phyloP scores from a whole-genome alignment of 75 land plant genomes.

The Isoetes taiwanensis region DNA sequence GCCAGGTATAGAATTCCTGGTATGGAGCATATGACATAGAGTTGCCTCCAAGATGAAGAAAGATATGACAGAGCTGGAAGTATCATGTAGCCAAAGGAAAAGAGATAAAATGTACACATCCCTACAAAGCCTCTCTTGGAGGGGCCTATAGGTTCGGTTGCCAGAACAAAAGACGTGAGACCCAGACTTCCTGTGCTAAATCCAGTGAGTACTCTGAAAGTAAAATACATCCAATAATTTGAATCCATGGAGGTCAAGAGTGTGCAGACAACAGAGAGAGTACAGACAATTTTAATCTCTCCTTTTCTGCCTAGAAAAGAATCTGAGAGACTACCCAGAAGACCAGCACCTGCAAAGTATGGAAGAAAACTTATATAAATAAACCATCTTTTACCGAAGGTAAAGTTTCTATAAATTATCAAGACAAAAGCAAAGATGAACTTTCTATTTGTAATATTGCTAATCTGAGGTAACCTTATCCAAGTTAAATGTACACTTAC shows the following conservation, averaged over 20 bases:
- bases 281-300: conserved; percentile 22
- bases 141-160: conserved; percentile 37
- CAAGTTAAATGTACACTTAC: background rate
- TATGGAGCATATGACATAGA: conserved; percentile 23
- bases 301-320: conserved; percentile 26
- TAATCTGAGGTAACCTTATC: background rate
- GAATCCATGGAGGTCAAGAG: conserved; percentile 34
- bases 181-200: conserved; percentile 30
- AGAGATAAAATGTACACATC: conserved; percentile 32
- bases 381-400: too few species aligned
- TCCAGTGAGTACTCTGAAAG: conserved; percentile 33
- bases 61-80: conserved; percentile 33
- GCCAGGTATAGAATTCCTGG: conserved; percentile 16
- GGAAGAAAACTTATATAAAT: too few species aligned
- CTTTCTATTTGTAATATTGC: background rate
- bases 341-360: conserved; percentile 17
- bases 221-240: conserved; percentile 26
- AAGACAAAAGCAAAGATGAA: too few species aligned
- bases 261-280: conserved; percentile 12
- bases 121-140: conserved; percentile 37
- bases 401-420: too few species aligned
- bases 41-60: conserved; percentile 22
- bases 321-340: conserved; percentile 31
- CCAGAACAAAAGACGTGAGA: conserved; percentile 25
- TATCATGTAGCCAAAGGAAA: conserved; percentile 28